Base-by-base conservation (phyloP, 805 yeast genomes). In the Cyberlindnera bimundalis region DNA sequence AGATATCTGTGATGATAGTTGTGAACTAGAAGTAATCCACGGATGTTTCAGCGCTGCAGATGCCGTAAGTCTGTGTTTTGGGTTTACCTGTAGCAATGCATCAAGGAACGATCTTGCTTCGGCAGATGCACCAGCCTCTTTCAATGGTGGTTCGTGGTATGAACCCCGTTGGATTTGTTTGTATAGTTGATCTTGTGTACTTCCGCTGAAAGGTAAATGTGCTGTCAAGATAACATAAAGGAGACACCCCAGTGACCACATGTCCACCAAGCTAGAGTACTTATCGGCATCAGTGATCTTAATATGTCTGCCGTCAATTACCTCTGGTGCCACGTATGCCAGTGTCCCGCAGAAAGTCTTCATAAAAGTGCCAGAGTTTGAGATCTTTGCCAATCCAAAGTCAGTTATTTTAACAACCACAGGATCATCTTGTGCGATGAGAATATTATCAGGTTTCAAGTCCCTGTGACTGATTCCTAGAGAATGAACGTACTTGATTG, bases 271-370 rank as follows among this genome's bases (percentile, higher is more conserved):
- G 28, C 84, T 81, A 2, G 96, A 87, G 57, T 93, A 93, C 37
- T 61, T 64, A 44, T 53, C 63, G 45, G 56, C 52, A 45, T 49
- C 50, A 6, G 45, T 52, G 16, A 50, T 38, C 34, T 50, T 52
- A 8, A 58, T 47, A 24, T 58, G 59, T 41, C 68, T 63, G 12
- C 73, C 74, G 21, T 65, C 65, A 27, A 80, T 65, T 7, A 93
- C 88, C 60, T 93, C 99, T 0, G 99, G 99, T 0, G 99, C 99
- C 36, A 93, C 84, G 56, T 93, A 93, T 2, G 98, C 97, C 48
- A 93, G 62, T 0, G 99, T 93, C 2, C 99, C 99, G 65, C 99
- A 93, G 55, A 93, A 93, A 0, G 99, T 91, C 60, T 88, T 90
- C 84, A 93, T 82, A 47, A 84, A 79, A 2, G 96, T 79, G 9